phyloP scores from a whole-genome alignment of 306 rosid species.

The Castanea mollissima region DNA sequence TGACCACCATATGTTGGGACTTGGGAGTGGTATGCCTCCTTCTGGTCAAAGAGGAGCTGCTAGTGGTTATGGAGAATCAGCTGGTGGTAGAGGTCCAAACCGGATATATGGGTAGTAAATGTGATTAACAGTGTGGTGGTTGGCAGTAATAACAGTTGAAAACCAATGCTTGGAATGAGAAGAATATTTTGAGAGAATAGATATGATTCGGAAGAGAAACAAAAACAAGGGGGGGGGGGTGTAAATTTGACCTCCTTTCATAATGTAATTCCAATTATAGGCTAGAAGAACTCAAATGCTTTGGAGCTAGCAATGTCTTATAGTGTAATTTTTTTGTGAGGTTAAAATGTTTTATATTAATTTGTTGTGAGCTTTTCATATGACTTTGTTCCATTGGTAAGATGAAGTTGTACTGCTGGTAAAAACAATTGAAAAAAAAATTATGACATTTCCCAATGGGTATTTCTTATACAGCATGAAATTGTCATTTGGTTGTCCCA shows the following conservation, averaged over 20 bases:
- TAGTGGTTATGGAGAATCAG: slow-evolving; percentile 52
- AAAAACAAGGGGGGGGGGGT: background rate
- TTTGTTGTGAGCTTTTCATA: background rate
- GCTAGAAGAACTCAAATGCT: background rate
- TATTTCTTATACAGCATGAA: no score
- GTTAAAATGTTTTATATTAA: background rate
- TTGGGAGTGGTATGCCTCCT: slow-evolving; percentile 48
- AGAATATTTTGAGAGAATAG: background rate
- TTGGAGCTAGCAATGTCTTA: background rate
- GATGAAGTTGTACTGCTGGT: background rate
- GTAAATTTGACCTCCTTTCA: background rate
- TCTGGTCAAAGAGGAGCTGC: slow-evolving; percentile 59
- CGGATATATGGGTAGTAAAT: slow-evolving; percentile 35
- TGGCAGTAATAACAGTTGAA: slow-evolving; percentile 35
- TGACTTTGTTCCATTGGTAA: background rate
- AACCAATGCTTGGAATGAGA: background rate
- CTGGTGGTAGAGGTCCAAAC: slow-evolving; percentile 43
- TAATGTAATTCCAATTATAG: background rate
- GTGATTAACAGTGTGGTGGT: slow-evolving; percentile 49
- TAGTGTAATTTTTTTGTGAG: background rate
- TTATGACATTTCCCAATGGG: no score
- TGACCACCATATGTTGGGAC: slow-evolving; percentile 47
- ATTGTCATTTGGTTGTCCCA: no score
- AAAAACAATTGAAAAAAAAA: no score
- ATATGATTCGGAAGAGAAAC: background rate